Conservation (phyloP, 495 filamentous ascomycete genomes). For the Geopyxis carbonaria region DNA sequence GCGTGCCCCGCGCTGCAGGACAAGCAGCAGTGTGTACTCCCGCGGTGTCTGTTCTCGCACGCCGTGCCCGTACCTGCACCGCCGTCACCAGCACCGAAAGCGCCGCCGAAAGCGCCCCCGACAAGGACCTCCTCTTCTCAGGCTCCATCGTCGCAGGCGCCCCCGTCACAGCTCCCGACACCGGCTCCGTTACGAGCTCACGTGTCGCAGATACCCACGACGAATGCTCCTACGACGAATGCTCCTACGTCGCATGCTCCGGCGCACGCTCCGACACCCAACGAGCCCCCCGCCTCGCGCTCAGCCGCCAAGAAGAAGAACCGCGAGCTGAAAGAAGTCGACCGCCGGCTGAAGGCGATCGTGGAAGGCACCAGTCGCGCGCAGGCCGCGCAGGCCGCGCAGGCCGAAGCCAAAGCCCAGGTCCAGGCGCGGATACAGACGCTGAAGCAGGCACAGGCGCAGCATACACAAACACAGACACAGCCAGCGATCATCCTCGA, state of each 20-base stretch:
- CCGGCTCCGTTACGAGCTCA: too few relatives aligned
- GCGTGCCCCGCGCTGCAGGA: slow-evolving; percentile 3
- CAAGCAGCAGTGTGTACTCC: slow-evolving; percentile 29
- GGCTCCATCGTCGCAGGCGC: not conserved
- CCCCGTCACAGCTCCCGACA: not conserved
- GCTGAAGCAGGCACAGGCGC: not conserved
- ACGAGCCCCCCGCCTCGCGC: not conserved
- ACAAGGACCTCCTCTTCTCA: not conserved
- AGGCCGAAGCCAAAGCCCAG: too few relatives aligned
- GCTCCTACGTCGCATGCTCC: too few relatives aligned
- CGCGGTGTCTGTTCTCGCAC: slow-evolving; percentile 47
- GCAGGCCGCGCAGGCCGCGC: too few relatives aligned
- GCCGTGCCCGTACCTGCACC: slow-evolving; percentile 10
- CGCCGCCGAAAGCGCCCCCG: not conserved
- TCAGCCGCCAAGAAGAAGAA: not conserved
- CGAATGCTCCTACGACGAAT: not conserved
- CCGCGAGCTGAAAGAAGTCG: slow-evolving; percentile 1
- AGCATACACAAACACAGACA: not conserved
- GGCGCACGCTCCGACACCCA: not conserved
- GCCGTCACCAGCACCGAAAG: slow-evolving; percentile 1
- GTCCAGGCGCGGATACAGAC: not conserved
- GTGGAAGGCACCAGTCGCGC: slow-evolving; percentile 4
- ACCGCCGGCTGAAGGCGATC: slow-evolving; percentile 1
- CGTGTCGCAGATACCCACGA: not conserved
- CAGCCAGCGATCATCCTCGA: not conserved